Base-by-base conservation (phyloP, 2,329 filamentous ascomycete species). In the Aspergillus carbonarius region DNA sequence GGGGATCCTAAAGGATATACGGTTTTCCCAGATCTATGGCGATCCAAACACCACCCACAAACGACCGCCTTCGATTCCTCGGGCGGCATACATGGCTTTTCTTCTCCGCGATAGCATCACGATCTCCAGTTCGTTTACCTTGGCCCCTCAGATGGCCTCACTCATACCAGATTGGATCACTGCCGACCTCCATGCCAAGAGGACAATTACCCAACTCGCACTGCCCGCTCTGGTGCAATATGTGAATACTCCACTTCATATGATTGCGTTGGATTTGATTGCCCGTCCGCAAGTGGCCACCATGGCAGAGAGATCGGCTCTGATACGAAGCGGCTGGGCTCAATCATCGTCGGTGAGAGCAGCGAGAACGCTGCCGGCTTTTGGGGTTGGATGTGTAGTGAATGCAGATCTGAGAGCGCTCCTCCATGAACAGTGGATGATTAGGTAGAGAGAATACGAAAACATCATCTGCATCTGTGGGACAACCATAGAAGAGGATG, bases 21-120 rank as follows among this genome's bases (percentile, higher is more conserved):
- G 66, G 23, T 72, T 70, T 2, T 76, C 85, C 59, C 96, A 96
- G 71, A 93, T 96, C 74, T 80, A 85, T 66, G 88, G 89, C 18
- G 8, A 34, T 12, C 30, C 18, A 46, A 35, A 17, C 20, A 18
- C 3, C 48, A 5, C 13, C 34, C n/a, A 7, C 25, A 20, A 27
- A 32, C 12, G 13, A 27, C 39, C 4, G 23, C 27, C 32, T 34
- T 18, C 5, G 17, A 34, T 54, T 34, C 34, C 32, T 9, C 20
- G 47, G 5, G 55, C 51, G 0, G 53, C 59, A 12, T 65, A 62
- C 2, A 58, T 56, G 39, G 58, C 66, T 48, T 96, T 96, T 77
- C 86, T 90, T 1, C 66, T 88, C 42, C 86, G 92, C 66, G 92
- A 96, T 78, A 89, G 87, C 73, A 77, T 96, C 59, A 96, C 92